Percentiles rank a stretch among this genome's conserved stretches.
These are phyloP conservation scores for Scutellaria minor DNA, from an alignment of 257 asterid genomes.

Conservation along the genomic window DNA sequence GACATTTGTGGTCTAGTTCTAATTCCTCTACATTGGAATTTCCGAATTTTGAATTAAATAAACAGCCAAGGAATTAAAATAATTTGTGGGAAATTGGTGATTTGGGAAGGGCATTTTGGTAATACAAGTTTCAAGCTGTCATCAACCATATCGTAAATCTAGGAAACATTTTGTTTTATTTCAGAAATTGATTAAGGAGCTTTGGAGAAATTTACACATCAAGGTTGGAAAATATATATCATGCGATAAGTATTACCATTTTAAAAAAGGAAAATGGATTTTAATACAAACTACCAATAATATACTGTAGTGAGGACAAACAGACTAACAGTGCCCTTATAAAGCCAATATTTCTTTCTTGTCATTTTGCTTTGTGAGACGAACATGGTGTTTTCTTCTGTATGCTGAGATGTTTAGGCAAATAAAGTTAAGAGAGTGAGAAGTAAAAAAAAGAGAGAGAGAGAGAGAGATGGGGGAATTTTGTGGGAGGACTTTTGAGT, in stretches of 20 bases:
- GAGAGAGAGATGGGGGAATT: slow-evolving; percentile 18
- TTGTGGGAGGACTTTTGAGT: slow-evolving; percentile 17
- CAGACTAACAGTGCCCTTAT: slow-evolving; percentile 15
- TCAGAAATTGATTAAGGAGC: slow-evolving; percentile 35
- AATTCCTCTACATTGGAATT: slow-evolving; percentile 43
- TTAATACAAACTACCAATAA: slow-evolving; percentile 28
- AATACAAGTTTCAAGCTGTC: slow-evolving; percentile 53
- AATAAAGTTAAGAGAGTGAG: slow-evolving; percentile 28
- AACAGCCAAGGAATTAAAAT: slow-evolving; percentile 6
- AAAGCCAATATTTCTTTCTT: slow-evolving; percentile 43
- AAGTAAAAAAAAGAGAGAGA: slow-evolving; percentile 19
- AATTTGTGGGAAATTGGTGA: slow-evolving; percentile 23
- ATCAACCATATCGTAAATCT: slow-evolving; percentile 61
- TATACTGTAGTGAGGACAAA: slow-evolving; percentile 28
- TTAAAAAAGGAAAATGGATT: not conserved
- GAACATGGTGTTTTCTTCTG: slow-evolving; percentile 36
- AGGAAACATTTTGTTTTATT: slow-evolving; percentile 42
- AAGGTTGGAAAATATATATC: not conserved
- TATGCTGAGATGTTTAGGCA: slow-evolving; percentile 34
- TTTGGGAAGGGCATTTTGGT: slow-evolving; percentile 48
- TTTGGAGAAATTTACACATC: slow-evolving; percentile 33
- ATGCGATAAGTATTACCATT: slow-evolving; percentile 32
- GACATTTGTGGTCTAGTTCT: slow-evolving; percentile 37
- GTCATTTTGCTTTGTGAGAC: slow-evolving; percentile 42
- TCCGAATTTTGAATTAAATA: slow-evolving; percentile 34